phyloP scores from a whole-genome alignment of 2,329 filamentous ascomycete genomes.

The Fusarium oligoseptatum region DNA sequence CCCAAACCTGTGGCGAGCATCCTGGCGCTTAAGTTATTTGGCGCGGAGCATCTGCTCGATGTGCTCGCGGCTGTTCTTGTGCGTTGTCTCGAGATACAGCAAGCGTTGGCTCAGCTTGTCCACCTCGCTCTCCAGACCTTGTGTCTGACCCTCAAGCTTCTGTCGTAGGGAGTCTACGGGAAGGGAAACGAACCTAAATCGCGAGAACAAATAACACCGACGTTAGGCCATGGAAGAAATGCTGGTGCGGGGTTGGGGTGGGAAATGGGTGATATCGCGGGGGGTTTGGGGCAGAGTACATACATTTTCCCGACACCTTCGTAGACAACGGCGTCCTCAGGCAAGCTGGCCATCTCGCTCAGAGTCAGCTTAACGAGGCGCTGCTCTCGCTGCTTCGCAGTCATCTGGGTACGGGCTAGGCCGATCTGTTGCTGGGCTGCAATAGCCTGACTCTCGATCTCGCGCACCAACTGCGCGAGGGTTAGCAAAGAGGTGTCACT shows the following conservation, averaged over 20 bases:
- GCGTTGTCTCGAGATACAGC: constrained; percentile 93
- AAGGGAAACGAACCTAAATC: constrained; percentile 84
- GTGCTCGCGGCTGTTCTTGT: constrained; percentile 92
- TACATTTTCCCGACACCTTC: constrained; percentile 98
- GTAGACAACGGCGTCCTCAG: constrained; percentile 83
- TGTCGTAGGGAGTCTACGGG: constrained; percentile 79
- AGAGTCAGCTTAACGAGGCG: constrained; percentile 90
- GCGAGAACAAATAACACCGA: constrained; percentile 5
- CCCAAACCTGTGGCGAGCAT: background rate
- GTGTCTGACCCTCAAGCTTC: constrained; percentile 81
- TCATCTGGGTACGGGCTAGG: constrained; percentile 86
- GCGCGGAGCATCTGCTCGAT: constrained; percentile 86
- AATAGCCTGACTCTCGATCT: constrained; percentile 91
- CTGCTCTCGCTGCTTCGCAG: constrained; percentile 87
- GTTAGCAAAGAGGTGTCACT: background rate
- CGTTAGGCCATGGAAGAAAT: constrained; percentile 7
- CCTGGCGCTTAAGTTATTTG: constrained; percentile 49
- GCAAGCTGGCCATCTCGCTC: constrained; percentile 83
- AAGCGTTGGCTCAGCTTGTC: constrained; percentile 87
- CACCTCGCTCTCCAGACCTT: constrained; percentile 82
- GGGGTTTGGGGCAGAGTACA: constrained; percentile 48
- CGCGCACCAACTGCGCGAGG: constrained; percentile 79
- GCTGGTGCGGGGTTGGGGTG: background rate
- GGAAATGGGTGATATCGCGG: background rate
- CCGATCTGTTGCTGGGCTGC: constrained; percentile 93